Evolutionary conservation across 306 rosid species (phyloP).

Genomic region (Cucumis cinereus): DNA sequence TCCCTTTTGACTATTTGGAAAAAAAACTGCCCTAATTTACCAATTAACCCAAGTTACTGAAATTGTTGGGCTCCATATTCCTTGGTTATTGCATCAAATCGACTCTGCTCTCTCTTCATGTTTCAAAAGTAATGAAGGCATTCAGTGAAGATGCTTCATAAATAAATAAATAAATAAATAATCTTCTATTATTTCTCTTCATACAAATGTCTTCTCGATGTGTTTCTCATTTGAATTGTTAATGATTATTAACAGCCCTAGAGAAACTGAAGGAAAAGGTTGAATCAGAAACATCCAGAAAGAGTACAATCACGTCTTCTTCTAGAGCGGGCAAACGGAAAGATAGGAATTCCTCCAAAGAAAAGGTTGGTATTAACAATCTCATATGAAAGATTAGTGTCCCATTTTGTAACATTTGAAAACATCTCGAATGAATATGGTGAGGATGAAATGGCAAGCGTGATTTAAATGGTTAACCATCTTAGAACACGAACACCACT

Average conservation of each 20-base stretch:
- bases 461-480: neutral
- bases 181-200: neutral
- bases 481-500: neutral
- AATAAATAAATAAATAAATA: neutral
- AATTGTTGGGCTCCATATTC: neutral
- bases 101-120: neutral
- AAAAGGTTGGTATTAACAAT: constrained; percentile 10
- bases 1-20: neutral
- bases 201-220: neutral
- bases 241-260: constrained; percentile 36
- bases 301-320: constrained; percentile 27
- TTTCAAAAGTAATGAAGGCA: neutral
- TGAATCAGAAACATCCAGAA: constrained; percentile 38
- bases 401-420: neutral
- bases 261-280: constrained; percentile 47
- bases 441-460: neutral
- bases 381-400: neutral
- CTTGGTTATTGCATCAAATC: neutral
- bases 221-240: neutral
- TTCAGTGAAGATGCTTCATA: neutral
- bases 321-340: constrained; percentile 14
- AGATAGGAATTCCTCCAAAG: constrained; percentile 1
- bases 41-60: neutral
- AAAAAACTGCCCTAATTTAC: neutral
- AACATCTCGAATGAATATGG: neutral